Base-by-base conservation (phyloP, 148 eudicot genomes). In the Hydrangea macrophylla region DNA sequence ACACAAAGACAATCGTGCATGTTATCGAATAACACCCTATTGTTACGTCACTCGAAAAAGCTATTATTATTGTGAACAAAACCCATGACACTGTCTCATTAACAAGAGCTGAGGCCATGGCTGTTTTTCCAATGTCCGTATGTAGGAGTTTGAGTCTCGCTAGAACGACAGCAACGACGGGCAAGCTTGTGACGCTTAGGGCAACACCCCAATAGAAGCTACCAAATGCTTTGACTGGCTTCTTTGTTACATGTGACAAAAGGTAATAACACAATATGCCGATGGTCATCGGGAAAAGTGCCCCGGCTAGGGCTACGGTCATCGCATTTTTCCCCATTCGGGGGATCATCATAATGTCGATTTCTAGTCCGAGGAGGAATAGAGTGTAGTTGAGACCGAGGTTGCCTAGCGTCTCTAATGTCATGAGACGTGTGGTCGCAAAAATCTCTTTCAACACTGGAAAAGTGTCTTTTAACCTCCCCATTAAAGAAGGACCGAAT, bases 71-170 rank as follows among this genome's bases (percentile, higher is more conserved):
- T 13, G 67, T 61, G 17, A 64, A 9, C 13, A 70, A 25, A 36
- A 48, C 5, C 79, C 79, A 75, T 40, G 79, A 75, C 8, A 58
- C 6, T 6, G 70, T 23, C 18, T 28, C 60, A n/a, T 70, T 70
- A 28, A 60, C 65, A 1, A 58, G 33, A 23, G 70, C 70, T 0
- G 79, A 58, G 10, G 79, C 56, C 54, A 75, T 61, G 3, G 57
- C 56, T 23, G 55, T 64, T 64, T 65, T 63, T 30, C 79, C 79
- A 39, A 75, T 9, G 20, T 75, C 79, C 2, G 65, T 56, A 22
- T 65, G 62, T 58, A 75, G 65, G 15, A 75, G 73, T 58, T 70
- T 75, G 25, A 62, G 74, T 13, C 70, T 64, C 32, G 65, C 65
- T 1, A 75, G 50, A 15, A 64, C 58, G 40, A 68, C 26, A 7